Percentiles rank a stretch among this genome's conserved stretches.
Evolutionary conservation across 441 rosid genomes (phyloP).

Genomic region (Aleurites moluccanus): DNA sequence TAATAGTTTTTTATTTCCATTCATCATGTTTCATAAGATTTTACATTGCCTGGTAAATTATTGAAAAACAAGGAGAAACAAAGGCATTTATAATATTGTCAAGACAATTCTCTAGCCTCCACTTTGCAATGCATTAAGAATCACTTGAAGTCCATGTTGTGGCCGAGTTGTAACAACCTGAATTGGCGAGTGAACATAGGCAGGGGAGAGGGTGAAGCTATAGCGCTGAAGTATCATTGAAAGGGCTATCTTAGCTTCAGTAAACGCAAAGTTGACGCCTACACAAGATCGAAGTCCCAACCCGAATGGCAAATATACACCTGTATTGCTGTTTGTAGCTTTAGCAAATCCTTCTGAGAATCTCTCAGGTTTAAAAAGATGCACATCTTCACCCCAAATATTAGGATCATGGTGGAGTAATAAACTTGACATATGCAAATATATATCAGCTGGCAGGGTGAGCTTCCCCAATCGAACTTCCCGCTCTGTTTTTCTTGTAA

Average conservation of each 20-base stretch:
- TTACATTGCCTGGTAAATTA: no score
- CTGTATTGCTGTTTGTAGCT: slow-evolving; percentile 33
- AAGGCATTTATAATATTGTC: no score
- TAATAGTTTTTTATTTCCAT: no score
- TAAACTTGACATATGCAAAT: slow-evolving; percentile 9
- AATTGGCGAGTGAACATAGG: slow-evolving; percentile 37
- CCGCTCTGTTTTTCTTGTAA: background rate
- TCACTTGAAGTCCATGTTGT: slow-evolving; percentile 41
- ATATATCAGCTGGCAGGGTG: slow-evolving; percentile 18
- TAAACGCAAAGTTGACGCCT: slow-evolving; percentile 30
- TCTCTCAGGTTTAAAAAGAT: slow-evolving; percentile 41
- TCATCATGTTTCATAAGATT: no score
- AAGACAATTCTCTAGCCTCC: background rate
- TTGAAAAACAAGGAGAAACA: no score
- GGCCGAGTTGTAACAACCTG: slow-evolving; percentile 23
- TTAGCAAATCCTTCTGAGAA: slow-evolving; percentile 40
- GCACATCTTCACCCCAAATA: slow-evolving; percentile 37
- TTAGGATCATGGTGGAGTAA: slow-evolving; percentile 34
- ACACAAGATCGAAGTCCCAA: slow-evolving; percentile 34
- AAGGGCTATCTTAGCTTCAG: slow-evolving; percentile 32
- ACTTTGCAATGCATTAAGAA: slow-evolving; percentile 11
- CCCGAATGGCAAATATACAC: slow-evolving; percentile 36
- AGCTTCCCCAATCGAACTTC: slow-evolving; percentile 28
- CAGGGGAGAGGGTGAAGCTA: slow-evolving; percentile 32
- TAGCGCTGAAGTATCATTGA: slow-evolving; percentile 38